Conservation (phyloP, 257 asterid species). For the Capsicum baccatum region DNA sequence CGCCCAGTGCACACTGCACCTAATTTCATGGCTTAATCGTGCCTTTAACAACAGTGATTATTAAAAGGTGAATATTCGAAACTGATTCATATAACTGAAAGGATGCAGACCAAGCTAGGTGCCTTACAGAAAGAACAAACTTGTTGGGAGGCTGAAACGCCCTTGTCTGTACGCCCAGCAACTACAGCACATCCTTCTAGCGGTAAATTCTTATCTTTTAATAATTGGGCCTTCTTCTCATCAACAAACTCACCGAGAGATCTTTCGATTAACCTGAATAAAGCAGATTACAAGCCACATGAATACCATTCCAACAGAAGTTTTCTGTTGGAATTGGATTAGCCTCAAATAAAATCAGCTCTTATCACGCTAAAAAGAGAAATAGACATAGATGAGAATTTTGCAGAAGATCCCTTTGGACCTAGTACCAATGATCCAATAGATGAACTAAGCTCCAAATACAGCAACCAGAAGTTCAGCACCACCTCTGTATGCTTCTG, state of each 20-base stretch:
- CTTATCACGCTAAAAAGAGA: slow-evolving; percentile 18
- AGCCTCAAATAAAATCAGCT: slow-evolving; percentile 16
- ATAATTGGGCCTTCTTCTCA: slow-evolving; percentile 69
- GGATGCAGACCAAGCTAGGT: slow-evolving; percentile 31
- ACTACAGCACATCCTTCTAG: slow-evolving; percentile 74
- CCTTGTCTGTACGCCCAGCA: slow-evolving; percentile 98
- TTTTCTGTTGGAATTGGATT: neutral
- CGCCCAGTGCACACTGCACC: neutral
- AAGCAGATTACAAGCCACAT: slow-evolving; percentile 26
- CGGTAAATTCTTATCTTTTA: slow-evolving; percentile 81
- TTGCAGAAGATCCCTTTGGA: slow-evolving; percentile 21
- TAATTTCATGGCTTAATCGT: neutral
- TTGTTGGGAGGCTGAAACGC: slow-evolving; percentile 92
- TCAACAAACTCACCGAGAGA: slow-evolving; percentile 85
- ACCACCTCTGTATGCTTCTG: slow-evolving; percentile 21
- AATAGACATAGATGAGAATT: neutral
- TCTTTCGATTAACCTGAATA: slow-evolving; percentile 69
- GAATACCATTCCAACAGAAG: slow-evolving; percentile 15
- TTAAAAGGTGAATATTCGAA: slow-evolving; percentile 16
- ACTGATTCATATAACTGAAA: slow-evolving; percentile 23
- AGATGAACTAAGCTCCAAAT: neutral
- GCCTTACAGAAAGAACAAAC: slow-evolving; percentile 94
- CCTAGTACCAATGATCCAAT: slow-evolving; percentile 10
- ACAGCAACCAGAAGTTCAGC: slow-evolving; percentile 17
- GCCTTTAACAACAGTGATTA: slow-evolving; percentile 3